Evolutionary conservation across 257 asterid genomes (phyloP).

Genomic region (Petunia secreta): DNA sequence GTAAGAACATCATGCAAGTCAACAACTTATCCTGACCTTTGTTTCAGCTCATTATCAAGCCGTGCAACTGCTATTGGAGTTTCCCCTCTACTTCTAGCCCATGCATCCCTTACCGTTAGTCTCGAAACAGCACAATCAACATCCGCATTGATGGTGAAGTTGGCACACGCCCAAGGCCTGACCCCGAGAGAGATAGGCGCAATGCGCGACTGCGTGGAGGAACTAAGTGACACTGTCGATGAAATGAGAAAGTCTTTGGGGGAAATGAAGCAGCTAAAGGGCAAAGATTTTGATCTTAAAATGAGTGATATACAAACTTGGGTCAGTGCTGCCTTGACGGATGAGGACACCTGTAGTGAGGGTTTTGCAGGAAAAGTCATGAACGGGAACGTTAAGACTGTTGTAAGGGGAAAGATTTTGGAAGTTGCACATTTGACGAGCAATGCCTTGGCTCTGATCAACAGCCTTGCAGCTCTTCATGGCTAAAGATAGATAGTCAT

Average conservation of each 20-base stretch:
- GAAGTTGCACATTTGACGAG: slow-evolving; percentile 61
- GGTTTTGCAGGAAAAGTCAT: slow-evolving; percentile 29
- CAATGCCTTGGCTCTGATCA: slow-evolving; percentile 61
- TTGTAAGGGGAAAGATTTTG: slow-evolving; percentile 41
- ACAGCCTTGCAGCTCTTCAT: slow-evolving; percentile 32
- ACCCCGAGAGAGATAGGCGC: slow-evolving; percentile 32
- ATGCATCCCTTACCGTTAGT: too few species aligned
- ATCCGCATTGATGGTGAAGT: background rate
- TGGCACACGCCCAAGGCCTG: slow-evolving; percentile 26
- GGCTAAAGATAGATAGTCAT: background rate
- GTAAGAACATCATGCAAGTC: slow-evolving; percentile 22
- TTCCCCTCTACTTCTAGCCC: slow-evolving; percentile 27
- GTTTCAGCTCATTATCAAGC: slow-evolving; percentile 33
- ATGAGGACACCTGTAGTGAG: slow-evolving; percentile 51
- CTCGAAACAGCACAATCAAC: too few species aligned
- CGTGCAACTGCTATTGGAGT: slow-evolving; percentile 30
- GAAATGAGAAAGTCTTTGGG: slow-evolving; percentile 36
- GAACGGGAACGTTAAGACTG: slow-evolving; percentile 44
- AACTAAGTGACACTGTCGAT: slow-evolving; percentile 38
- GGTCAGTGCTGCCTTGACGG: slow-evolving; percentile 68
- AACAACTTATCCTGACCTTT: slow-evolving; percentile 33
- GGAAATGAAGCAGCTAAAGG: slow-evolving; percentile 18
- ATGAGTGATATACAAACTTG: slow-evolving; percentile 63
- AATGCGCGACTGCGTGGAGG: slow-evolving; percentile 46
- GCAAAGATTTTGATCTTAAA: slow-evolving; percentile 39